Evolutionary conservation across 2,329 filamentous ascomycete species (phyloP), one percentile per base, ranked within the genome.

Genomic region (Clonostachys solani): DNA sequence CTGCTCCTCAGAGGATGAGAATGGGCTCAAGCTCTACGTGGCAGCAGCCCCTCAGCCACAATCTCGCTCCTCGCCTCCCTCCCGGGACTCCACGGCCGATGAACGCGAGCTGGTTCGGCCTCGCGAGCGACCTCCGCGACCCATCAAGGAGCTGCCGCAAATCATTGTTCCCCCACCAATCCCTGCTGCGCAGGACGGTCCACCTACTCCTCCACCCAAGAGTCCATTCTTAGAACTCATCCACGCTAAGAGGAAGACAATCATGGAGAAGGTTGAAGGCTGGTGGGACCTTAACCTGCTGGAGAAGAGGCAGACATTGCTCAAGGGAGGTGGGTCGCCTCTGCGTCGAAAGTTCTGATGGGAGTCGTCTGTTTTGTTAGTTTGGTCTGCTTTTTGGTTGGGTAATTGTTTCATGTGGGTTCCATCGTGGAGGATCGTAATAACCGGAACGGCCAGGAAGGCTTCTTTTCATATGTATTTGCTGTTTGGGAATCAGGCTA

Each of bases 271-370:
- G 17, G 64, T 79, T 29, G 74, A 78, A 40, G 76, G 75, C 6
- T 80, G 75, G 75, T 80, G 76, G 75, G 75, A 79, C 59, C 59
- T 79, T 47, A 72, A 68, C 5, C 56, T 79, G 47, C 52, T 78
- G 46, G 73, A 75, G 23, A 73, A 63, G 59, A 66, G 73, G 49
- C 62, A 65, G 54, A 67, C 62, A 8, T 47, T 64, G 17, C 35
- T 46, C 34, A 37, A 37, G 7, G 34, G 36, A 16, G 40, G 17
- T 18, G 44, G 23, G 23, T 29, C 23, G 23, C 23, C 23, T 29
- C 23, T 29, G 8, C 23, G 23, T 29, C 23, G 23, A 29, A 29
- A 29, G 23, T 29, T 29, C 23, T 29, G 23, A 29, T 29, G 23
- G 10, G 23, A 4, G 23, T 29, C 10, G 23, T 29, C 23, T 29